phyloP scores from a whole-genome alignment of 306 rosid species.

The Ormosia semicastrata region DNA sequence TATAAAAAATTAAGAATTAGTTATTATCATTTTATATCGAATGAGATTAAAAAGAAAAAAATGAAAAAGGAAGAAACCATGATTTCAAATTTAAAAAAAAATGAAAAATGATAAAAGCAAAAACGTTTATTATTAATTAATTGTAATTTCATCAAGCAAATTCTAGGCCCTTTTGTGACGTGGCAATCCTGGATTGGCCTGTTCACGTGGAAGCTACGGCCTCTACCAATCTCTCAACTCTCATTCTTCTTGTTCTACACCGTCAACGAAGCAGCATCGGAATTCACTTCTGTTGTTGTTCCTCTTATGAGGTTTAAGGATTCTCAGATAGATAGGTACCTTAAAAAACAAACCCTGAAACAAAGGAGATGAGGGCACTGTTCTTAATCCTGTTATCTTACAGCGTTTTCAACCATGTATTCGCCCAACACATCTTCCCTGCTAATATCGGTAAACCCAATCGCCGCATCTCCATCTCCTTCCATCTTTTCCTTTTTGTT shows the following conservation, averaged over 20 bases:
- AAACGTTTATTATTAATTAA: no score
- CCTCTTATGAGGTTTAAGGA: background rate
- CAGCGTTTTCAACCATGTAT: slow-evolving; percentile 27
- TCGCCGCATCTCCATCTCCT: background rate
- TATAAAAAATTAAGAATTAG: no score
- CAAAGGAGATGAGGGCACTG: slow-evolving; percentile 41
- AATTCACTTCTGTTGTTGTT: background rate
- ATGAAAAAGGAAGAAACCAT: no score
- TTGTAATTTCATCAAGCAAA: background rate
- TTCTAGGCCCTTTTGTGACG: background rate
- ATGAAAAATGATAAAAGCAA: no score
- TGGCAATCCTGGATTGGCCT: background rate
- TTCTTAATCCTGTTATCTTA: slow-evolving; percentile 33
- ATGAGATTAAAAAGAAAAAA: no score
- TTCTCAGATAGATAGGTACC: background rate
- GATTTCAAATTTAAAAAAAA: no score
- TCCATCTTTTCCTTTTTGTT: background rate
- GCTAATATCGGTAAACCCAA: slow-evolving; percentile 51
- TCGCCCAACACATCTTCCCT: slow-evolving; percentile 62
- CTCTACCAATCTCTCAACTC: background rate
- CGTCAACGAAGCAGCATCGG: background rate
- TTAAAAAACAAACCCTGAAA: background rate
- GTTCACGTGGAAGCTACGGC: background rate
- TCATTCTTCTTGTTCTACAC: background rate
- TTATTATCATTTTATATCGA: no score